Base-by-base conservation (phyloP, 495 filamentous ascomycete genomes). In the Cetradonia linearis region DNA sequence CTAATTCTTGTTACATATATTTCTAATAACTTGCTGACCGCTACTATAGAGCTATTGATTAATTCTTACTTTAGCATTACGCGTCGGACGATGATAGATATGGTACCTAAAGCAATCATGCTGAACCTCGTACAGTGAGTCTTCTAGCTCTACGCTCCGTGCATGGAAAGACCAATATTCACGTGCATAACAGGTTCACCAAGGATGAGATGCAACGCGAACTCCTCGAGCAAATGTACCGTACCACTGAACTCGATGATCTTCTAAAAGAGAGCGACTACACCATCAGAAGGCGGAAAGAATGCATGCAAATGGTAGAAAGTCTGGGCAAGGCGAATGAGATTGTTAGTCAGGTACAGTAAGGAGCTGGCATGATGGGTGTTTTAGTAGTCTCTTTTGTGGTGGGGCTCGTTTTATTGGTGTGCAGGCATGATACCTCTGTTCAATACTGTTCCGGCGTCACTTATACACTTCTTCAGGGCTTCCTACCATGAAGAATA, bases 101-200 rank as follows among this genome's bases (percentile, higher is more conserved):
- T 97, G 94, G 94, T 99, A 5, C 94, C 94, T 42, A 99, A 99
- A 77, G 93, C 94, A 23, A 93, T 99, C 73, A 99, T 99, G 94
- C 81, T 96, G 55, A 95, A 84, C 59, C 83, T 99, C 44, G 94
- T 99, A 30, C 83, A 88, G 89, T 96, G 84, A 63, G 89, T 83
- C 48, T 50, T 6, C 10, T 46, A 4, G 0, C 13, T 38, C 27
- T 13, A 18, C 18, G 14, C 1, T 23, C 49, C 49, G 9, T 8
- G 34, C 48, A n/a, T 30, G 10, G 30, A 46, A 60, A n/a, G 7
- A 2, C 5, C 3, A 44, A 25, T 27, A 36, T 65, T 71, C 56
- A 70, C 20, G 16, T 40, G 44, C 13, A 18, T 10, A 37, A 16
- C 64, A 96, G 91, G 70, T 88, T 84, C 73, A 93, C 91, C 56